Evolutionary conservation across 495 filamentous ascomycete species (phyloP).

Genomic region (Pseudoneurospora amorphoporcata): DNA sequence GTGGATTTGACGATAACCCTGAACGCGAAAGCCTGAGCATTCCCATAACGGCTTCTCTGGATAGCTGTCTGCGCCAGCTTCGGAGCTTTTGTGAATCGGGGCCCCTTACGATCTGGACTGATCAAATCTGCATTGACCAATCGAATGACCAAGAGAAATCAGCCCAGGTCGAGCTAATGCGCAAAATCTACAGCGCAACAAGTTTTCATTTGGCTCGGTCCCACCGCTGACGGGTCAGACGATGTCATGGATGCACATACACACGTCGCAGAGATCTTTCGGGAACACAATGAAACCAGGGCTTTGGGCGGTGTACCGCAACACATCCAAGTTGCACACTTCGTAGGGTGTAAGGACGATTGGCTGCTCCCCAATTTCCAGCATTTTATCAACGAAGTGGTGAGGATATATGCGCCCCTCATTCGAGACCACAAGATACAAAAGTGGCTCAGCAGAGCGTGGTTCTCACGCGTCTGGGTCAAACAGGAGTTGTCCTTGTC

Average conservation of each 20-base stretch:
- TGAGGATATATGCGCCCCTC: neutral
- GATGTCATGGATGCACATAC: conserved; percentile 6
- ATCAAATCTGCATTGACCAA: neutral
- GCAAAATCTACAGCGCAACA: neutral
- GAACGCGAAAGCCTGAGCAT: neutral
- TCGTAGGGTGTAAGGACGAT: no score
- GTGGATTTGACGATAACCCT: neutral
- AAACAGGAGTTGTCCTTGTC: neutral
- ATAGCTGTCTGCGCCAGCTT: neutral
- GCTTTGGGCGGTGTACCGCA: no score
- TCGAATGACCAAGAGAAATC: neutral
- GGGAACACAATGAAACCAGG: neutral
- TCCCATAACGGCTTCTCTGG: neutral
- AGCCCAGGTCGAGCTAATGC: neutral
- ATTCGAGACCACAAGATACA: neutral
- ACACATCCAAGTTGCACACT: no score
- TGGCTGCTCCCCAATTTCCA: neutral
- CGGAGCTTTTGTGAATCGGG: neutral
- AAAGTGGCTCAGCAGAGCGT: neutral
- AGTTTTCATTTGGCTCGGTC: neutral
- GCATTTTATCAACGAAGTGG: rapidly evolving
- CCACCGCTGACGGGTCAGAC: conserved; percentile 4
- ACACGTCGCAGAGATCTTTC: neutral
- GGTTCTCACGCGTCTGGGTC: neutral
- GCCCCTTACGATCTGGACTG: neutral